These are phyloP conservation scores for Trichosporon faecale DNA, from an alignment of 1,284 basidiomycete genomes.

Conservation along the genomic window DNA sequence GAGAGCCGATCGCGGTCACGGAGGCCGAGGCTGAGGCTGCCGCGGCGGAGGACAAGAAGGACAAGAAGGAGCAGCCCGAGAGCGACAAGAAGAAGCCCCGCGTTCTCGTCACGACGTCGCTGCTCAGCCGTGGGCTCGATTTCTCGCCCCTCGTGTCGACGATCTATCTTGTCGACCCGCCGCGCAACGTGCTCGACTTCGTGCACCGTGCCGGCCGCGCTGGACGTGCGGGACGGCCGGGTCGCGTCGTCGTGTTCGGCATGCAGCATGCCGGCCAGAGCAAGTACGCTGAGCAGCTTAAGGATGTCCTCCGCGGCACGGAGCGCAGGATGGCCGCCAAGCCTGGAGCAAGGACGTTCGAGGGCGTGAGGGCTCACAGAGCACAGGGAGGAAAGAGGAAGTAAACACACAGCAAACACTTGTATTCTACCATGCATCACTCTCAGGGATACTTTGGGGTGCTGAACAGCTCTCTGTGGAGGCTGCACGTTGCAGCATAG, in stretches of 20 bases:
- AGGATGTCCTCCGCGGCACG: constrained; percentile 27
- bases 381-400: not conserved
- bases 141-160: constrained; percentile 71
- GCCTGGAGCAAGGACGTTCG: constrained; percentile 23
- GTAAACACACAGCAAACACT: not conserved
- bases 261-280: constrained; percentile 29
- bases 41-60: constrained; percentile 15
- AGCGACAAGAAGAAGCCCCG: constrained; percentile 41
- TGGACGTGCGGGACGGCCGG: constrained; percentile 66
- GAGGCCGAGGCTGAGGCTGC: not conserved
- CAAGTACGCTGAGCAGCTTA: constrained; percentile 28
- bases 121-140: constrained; percentile 86
- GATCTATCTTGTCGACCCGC: constrained; percentile 79
- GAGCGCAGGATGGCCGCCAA: constrained; percentile 17
- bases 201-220: constrained; percentile 75
- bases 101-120: constrained; percentile 80
- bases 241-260: constrained; percentile 56
- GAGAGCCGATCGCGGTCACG: not conserved
- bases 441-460: not conserved
- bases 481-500: not conserved
- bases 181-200: constrained; percentile 82
- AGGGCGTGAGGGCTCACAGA: constrained; percentile 11
- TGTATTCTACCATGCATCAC: not conserved
- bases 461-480: not conserved
- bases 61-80: not conserved